Base-by-base conservation (phyloP, 192 early-diverging fungal genomes). In the Entomortierella beljakovae region DNA sequence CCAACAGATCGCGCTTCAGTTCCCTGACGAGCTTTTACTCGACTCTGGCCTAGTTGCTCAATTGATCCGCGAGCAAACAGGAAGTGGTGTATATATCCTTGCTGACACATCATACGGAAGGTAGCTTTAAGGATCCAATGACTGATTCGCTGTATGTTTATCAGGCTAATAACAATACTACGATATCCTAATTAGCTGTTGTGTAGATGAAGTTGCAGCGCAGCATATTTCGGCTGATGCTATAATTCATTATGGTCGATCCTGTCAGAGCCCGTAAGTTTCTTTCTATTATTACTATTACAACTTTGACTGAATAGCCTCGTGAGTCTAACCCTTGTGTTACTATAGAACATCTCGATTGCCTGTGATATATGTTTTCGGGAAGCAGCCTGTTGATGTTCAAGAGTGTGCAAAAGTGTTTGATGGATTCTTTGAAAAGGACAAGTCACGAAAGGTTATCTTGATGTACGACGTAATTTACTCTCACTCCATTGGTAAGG, bases 41-140 rank as follows among this genome's bases (percentile, higher is more conserved):
- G 88, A 93, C 62, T 86, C 96, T 1, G 88, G 90, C 2, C 61
- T 83, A 15, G 89, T 98, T 1, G 87, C 89, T 0, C 63, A 64
- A 3, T 48, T 77, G 37, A 80, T 98, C 57, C 70, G 83, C 33
- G 51, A 83, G 22, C 77, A 81, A 55, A 84, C 88, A 2, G 63
- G 57, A n/a, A 73, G 71, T 8, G 66, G 83, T 2, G 66, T 95
- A 43, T 97, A 90, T 75, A 86, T 98, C 28, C 81, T 99, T 33
- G 98, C 94, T 20, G 98, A 99, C 69, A 98, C 98, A 0, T 95
- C 97, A 18, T 97, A 95, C 70, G 98, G 98, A 70, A 90, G 88
- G 88, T 90, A 53, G 54, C n/a, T n/a, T n/a, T n/a, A n/a, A n/a
- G n/a, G n/a, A n/a, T n/a, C n/a, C n/a, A n/a, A n/a, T n/a, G n/a